Evolutionary conservation across 306 rosid genomes (phyloP).

Genomic region (Trifolium fragiferum): DNA sequence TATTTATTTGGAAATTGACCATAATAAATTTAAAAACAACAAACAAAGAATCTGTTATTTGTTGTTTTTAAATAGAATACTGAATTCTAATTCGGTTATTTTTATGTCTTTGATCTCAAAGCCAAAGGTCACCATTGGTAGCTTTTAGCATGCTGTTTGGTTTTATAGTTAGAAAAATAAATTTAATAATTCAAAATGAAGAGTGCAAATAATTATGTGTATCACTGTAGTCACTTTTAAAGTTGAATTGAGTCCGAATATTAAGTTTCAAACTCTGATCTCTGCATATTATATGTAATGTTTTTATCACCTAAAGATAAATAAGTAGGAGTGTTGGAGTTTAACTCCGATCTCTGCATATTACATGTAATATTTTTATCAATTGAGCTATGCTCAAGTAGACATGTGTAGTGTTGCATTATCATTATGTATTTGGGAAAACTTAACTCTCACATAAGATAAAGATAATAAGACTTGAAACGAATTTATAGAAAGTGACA

Average conservation of each 20-base stretch:
- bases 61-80: neutral
- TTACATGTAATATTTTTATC: too few species aligned
- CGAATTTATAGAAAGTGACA: too few species aligned
- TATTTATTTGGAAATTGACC: conserved; percentile 28
- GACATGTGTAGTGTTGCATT: neutral
- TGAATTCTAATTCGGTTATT: conserved; percentile 24
- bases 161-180: neutral
- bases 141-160: conserved; percentile 36
- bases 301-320: too few species aligned
- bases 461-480: too few species aligned
- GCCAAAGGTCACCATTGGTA: conserved; percentile 32
- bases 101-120: conserved; percentile 15
- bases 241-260: too few species aligned
- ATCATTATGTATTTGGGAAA: neutral
- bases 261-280: too few species aligned
- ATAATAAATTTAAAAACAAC: neutral
- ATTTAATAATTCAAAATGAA: neutral
- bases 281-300: too few species aligned
- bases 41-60: conserved; percentile 2
- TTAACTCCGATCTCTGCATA: too few species aligned
- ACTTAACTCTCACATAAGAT: too few species aligned
- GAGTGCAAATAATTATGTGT: neutral
- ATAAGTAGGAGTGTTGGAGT: too few species aligned
- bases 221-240: neutral
- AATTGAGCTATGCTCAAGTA: too few species aligned